Evolutionary conservation across 805 yeast species (phyloP).

Genomic region (Brettanomyces custersianus): DNA sequence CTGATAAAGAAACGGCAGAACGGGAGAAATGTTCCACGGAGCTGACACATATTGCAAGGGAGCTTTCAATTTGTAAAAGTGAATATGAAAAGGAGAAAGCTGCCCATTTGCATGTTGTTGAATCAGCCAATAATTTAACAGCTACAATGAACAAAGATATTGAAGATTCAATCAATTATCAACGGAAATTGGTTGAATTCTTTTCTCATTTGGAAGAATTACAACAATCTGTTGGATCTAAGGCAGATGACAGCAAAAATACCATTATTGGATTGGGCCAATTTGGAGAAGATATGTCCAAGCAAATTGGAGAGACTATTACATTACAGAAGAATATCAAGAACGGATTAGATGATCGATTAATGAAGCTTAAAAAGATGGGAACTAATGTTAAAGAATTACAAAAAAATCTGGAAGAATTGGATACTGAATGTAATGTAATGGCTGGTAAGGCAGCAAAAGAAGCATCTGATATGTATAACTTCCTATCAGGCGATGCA

Average conservation of each 20-base stretch:
- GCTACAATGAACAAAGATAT: no score
- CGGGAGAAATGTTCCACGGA: constrained; percentile 5
- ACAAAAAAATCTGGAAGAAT: not conserved
- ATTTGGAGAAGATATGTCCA: constrained; percentile 13
- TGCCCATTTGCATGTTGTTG: no score
- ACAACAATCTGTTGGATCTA: no score
- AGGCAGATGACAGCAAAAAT: no score
- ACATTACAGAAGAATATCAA: not conserved
- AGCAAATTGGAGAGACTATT: constrained; percentile 7
- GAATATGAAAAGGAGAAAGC: not conserved
- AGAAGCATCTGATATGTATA: not conserved
- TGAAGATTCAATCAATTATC: constrained; percentile 6
- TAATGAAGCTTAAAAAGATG: no score
- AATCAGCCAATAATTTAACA: no score
- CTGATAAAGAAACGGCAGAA: constrained; percentile 3
- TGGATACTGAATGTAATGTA: not conserved
- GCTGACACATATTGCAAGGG: no score
- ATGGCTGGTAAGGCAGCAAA: not conserved
- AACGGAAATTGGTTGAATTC: no score
- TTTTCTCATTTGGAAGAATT: no score
- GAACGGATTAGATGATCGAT: not conserved
- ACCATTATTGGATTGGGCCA: no score
- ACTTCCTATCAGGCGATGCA: not conserved
- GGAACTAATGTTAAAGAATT: not conserved
- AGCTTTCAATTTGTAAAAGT: not conserved